phyloP scores from a whole-genome alignment of 495 filamentous ascomycete species.

The Penicillium bovifimosum region DNA sequence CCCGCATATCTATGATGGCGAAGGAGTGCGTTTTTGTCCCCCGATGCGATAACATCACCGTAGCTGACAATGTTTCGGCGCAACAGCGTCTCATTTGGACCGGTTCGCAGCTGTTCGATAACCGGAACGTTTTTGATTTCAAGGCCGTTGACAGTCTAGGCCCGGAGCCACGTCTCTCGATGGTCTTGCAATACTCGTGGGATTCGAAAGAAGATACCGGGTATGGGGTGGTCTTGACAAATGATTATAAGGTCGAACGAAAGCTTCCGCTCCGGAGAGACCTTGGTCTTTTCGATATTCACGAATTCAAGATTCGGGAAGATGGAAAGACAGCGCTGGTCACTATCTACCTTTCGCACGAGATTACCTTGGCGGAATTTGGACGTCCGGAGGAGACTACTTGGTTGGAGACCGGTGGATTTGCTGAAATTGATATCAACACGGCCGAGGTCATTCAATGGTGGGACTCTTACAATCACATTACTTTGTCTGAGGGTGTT shows the following conservation, averaged over 20 bases:
- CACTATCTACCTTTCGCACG: constrained; percentile 40
- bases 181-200: constrained; percentile 31
- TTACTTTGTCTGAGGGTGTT: constrained; percentile 28
- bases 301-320: constrained; percentile 42
- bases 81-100: constrained; percentile 32
- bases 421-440: constrained; percentile 39
- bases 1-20: constrained; percentile 36
- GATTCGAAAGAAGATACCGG: constrained; percentile 26
- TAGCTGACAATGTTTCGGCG: constrained; percentile 4
- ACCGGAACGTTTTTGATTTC: constrained; percentile 36
- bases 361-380: constrained; percentile 32
- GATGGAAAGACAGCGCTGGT: constrained; percentile 35
- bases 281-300: constrained; percentile 35
- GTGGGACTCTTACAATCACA: constrained; percentile 39
- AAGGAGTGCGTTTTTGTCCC: constrained; percentile 25
- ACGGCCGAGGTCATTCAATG: constrained; percentile 37
- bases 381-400: constrained; percentile 29
- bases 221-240: constrained; percentile 25
- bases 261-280: constrained; percentile 30
- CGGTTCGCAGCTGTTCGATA: constrained; percentile 27
- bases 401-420: constrained; percentile 30
- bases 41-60: background rate
- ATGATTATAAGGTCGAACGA: constrained; percentile 28
- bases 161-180: constrained; percentile 35
- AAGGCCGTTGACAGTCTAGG: constrained; percentile 27